These are phyloP conservation scores for sorghum (Sorghum bicolor) DNA, from an alignment of 176 grass and related monocot genomes.

Conservation along the genomic window Sorghum_bicolor_NCBIv3 NC_012873.2:64691501-64692000, in stretches of 20 bases:
- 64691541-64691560: constrained; percentile 81
- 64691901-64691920: constrained; percentile 67
- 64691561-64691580: constrained; percentile 39
- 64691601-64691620: constrained; percentile 72
- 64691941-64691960: constrained; percentile 59
- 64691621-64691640: constrained; percentile 42
- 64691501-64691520: constrained; percentile 82
- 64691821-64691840: neutral
- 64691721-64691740: constrained; percentile 77
- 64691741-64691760: constrained; percentile 66
- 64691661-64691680: neutral
- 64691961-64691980: constrained; percentile 38
- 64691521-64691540: constrained; percentile 56
- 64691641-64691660: neutral
- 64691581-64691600: constrained; percentile 52
- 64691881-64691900: constrained; percentile 36
- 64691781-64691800: neutral
- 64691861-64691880: constrained; percentile 58
- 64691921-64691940: constrained; percentile 84
- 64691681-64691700: too few species aligned
- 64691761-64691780: constrained; percentile 54
- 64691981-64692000: constrained; percentile 71
- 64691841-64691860: neutral
- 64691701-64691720: neutral
- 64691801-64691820: neutral